Evolutionary conservation across 2,329 filamentous ascomycete species (phyloP).

Genomic region (Colletotrichum liaoningense): DNA sequence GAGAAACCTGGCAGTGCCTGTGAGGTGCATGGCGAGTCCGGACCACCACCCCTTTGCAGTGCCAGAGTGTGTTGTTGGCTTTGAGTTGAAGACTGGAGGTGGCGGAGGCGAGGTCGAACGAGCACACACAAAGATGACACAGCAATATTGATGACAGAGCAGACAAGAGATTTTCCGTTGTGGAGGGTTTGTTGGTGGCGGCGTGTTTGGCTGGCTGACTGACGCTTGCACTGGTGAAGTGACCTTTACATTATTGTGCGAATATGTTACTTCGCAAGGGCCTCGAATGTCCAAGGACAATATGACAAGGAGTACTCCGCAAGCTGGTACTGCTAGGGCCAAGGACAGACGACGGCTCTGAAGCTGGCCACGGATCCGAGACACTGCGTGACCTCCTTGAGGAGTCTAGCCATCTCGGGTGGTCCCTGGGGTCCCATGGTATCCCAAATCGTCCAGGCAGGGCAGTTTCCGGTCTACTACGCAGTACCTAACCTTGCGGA

Average conservation of each 20-base stretch:
- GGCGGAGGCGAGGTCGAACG: background rate
- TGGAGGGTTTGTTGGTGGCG: background rate
- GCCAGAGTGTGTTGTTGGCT: background rate
- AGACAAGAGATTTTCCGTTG: background rate
- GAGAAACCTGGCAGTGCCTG: background rate
- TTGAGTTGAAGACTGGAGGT: constrained; percentile 7
- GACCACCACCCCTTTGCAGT: constrained; percentile 4
- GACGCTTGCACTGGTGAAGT: background rate
- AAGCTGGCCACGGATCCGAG: constrained; percentile 35
- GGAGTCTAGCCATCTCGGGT: background rate
- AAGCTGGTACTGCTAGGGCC: constrained; percentile 12
- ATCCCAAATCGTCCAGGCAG: background rate
- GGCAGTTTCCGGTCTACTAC: constrained; percentile 7
- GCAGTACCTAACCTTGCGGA: too few relatives aligned
- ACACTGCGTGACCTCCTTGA: constrained; percentile 33
- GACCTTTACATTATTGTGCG: background rate
- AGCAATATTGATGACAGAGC: background rate
- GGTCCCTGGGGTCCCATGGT: background rate
- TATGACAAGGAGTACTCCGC: background rate
- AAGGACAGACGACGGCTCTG: constrained; percentile 25
- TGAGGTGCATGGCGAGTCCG: constrained; percentile 22
- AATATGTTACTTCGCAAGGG: background rate
- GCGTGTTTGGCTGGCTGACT: background rate
- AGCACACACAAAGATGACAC: background rate
- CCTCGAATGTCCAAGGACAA: background rate